Evolutionary conservation across 495 filamentous ascomycete species (phyloP), one percentile per base, ranked within the genome.

Genomic region (Acidiella bohemica): DNA sequence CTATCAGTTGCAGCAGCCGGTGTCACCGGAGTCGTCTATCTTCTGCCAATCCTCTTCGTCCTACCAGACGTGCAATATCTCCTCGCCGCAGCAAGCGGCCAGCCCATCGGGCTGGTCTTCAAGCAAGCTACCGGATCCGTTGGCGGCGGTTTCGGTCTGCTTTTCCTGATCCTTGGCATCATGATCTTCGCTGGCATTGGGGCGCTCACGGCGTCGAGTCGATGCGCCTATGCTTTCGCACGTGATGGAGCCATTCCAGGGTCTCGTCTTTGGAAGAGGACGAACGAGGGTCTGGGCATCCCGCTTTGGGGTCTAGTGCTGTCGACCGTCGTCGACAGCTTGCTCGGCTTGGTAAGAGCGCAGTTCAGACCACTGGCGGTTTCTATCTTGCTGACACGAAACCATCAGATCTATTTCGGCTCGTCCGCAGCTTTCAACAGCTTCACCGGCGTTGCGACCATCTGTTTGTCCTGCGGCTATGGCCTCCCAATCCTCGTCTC

Each of bases 131-230:
- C 72, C n/a, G 73, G 72, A 8, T 69, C 66, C 20, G 59, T 69
- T 13, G 66, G 54, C 12, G 80, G 81, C 16, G 80, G 78, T 2
- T 79, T 88, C 30, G 81, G 70, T 3, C 64, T 88, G 2, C 67
- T 83, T 8, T 77, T 82, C 54, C 62, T 86, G 4, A 71, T 85
- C 42, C 67, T 86, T 18, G 73, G 80, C 4, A 78, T 86, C 36
- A 60, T 69, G 28, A 65, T 76, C 47, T 76, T 76, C 45, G 71
- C 71, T 10, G 72, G 72, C 36, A 62, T 73, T 30, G 73, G 72
- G 26, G 65, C 70, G 18, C 58, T 73, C n/a, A 73, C 70, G 0
- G 73, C 73, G 12, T 67, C 73, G 12, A 67, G 64, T 27, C 65
- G 73, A 18, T 75, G 71, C 58, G 74, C 72, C 13, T 77, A 71